Evolutionary conservation across 495 filamentous ascomycete species (phyloP).

Genomic region (Aspergillus kassunensis): DNA sequence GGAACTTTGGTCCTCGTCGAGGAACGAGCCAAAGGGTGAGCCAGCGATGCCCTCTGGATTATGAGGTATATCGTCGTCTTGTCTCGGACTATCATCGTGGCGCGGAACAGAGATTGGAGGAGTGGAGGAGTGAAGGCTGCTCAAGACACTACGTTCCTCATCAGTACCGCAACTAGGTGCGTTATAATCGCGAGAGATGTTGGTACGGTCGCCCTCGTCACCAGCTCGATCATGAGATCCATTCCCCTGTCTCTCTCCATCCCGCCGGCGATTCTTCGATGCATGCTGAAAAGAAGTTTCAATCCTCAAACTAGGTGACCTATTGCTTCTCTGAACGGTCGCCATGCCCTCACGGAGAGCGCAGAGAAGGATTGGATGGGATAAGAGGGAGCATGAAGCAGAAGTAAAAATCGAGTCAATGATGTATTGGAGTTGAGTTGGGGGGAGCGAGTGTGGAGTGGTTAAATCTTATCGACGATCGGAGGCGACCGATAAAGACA

Average conservation of each 20-base stretch:
- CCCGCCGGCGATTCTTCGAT: conserved; percentile 23
- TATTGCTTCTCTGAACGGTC: conserved; percentile 31
- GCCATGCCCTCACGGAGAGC: conserved; percentile 39
- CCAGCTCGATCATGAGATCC: conserved; percentile 33
- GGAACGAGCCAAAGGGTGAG: conserved; percentile 42
- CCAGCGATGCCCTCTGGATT: conserved; percentile 39
- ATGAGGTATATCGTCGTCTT: conserved; percentile 33
- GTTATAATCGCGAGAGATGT: conserved; percentile 37
- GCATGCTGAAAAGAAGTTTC: conserved; percentile 37
- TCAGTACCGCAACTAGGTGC: conserved; percentile 43
- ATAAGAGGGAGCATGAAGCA: conserved; percentile 16
- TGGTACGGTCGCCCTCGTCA: conserved; percentile 45
- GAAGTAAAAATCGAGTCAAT: neutral
- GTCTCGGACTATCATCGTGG: conserved; percentile 25
- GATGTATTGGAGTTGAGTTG: neutral
- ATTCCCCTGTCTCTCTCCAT: conserved; percentile 21
- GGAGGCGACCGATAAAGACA: neutral
- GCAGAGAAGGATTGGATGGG: neutral
- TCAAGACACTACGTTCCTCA: conserved; percentile 44
- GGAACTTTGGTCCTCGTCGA: conserved; percentile 38
- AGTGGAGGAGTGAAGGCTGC: conserved; percentile 43
- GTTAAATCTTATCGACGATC: conserved; percentile 16
- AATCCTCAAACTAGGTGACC: conserved; percentile 39
- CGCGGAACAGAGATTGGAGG: conserved; percentile 47
- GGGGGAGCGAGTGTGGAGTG: neutral